Evolutionary conservation across 768 basidiomycete species (phyloP).

Genomic region (Kwoniella sp.): DNA sequence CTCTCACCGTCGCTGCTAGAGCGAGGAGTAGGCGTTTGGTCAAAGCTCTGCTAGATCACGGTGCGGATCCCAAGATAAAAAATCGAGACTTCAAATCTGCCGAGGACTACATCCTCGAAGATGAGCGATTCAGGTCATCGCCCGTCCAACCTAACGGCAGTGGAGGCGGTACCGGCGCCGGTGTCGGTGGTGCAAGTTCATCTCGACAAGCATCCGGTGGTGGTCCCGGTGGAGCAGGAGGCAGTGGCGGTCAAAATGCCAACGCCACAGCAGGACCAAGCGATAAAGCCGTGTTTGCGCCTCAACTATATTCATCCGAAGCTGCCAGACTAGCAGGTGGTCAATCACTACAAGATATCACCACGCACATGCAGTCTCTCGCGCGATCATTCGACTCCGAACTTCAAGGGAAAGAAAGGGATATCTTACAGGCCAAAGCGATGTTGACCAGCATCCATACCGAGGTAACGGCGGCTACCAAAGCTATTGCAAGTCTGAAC

Average conservation of each 20-base stretch:
- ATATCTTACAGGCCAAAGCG: constrained; percentile 84
- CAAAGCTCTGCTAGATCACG: constrained; percentile 91
- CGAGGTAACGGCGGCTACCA: constrained; percentile 73
- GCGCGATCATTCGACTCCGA: constrained; percentile 90
- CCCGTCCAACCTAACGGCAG: constrained; percentile 63
- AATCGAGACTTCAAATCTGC: constrained; percentile 96
- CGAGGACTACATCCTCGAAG: constrained; percentile 98
- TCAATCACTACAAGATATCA: constrained; percentile 78
- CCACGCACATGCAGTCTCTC: constrained; percentile 80
- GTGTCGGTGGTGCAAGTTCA: constrained; percentile 1
- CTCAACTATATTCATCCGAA: constrained; percentile 79
- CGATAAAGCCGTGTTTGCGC: constrained; percentile 44
- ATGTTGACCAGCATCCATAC: constrained; percentile 81
- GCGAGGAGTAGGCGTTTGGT: constrained; percentile 94
- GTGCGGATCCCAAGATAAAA: constrained; percentile 89
- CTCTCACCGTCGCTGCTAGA: constrained; percentile 91
- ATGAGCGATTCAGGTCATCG: constrained; percentile 92
- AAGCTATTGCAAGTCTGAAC: constrained; percentile 57
- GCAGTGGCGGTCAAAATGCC: not conserved
- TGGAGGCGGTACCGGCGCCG: constrained; percentile 4
- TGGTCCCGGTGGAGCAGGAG: constrained; percentile 23
- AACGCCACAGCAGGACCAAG: not conserved
- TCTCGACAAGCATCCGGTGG: constrained; percentile 12
- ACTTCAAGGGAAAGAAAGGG: constrained; percentile 84
- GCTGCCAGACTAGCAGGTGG: constrained; percentile 84